These are phyloP conservation scores for Pseudovirgaria hyperparasitica DNA, from an alignment of 2,329 filamentous ascomycete genomes.

Conservation along the genomic window DNA sequence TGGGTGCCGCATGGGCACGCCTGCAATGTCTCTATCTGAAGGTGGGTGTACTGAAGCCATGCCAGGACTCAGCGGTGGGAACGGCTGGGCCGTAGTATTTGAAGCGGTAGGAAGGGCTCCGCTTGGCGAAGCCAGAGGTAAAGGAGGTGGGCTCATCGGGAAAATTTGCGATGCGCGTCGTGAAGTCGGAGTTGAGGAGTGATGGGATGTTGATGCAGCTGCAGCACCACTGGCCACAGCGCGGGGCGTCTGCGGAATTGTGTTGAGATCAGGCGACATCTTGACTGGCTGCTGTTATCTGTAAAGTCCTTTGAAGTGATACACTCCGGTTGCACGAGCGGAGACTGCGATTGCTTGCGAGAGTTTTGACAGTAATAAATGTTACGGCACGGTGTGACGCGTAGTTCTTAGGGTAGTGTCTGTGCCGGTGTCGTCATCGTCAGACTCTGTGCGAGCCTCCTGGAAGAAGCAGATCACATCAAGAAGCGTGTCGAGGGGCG, in stretches of 20 bases:
- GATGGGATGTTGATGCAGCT: slow-evolving; percentile 14
- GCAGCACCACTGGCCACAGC: slow-evolving; percentile 18
- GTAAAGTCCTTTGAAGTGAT: no score
- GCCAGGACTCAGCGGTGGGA: slow-evolving; percentile 23
- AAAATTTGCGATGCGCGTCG: slow-evolving; percentile 33
- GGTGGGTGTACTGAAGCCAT: slow-evolving; percentile 11
- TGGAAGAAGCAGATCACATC: no score
- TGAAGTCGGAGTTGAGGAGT: slow-evolving; percentile 26
- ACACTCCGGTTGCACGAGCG: no score
- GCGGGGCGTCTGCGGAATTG: slow-evolving; percentile 26
- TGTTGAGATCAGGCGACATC: slow-evolving; percentile 39
- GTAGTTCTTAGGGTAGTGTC: no score
- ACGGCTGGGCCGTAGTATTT: slow-evolving; percentile 18
- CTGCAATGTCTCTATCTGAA: slow-evolving; percentile 28
- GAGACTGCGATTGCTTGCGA: no score
- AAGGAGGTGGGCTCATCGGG: slow-evolving; percentile 33
- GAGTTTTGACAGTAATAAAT: no score
- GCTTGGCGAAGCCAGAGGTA: slow-evolving; percentile 26
- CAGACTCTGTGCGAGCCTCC: no score
- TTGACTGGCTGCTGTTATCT: no score
- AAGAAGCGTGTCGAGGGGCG: no score
- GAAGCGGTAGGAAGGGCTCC: slow-evolving; percentile 15
- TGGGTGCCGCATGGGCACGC: slow-evolving; percentile 67
- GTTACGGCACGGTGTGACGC: no score
- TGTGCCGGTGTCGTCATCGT: no score